Conservation (phyloP, 176 grass and related monocot species). For the Puccinellia tenuiflora region DNA sequence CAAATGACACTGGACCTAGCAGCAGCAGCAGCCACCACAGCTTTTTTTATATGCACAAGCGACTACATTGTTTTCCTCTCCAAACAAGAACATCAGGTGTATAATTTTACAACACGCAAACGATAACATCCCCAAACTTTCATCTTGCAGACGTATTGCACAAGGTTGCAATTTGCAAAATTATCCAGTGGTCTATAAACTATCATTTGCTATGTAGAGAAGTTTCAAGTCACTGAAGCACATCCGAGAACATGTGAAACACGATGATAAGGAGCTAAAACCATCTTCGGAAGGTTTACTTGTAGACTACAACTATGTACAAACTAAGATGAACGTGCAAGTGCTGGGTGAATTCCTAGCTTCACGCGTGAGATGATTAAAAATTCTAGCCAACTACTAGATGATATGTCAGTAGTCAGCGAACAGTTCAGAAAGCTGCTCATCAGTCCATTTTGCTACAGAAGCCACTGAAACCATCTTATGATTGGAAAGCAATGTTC, state of each 20-base stretch:
- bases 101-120: not conserved
- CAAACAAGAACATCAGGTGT: not conserved
- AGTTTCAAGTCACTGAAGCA: not conserved
- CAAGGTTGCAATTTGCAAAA: not conserved
- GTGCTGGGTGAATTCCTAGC: not conserved
- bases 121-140: not conserved
- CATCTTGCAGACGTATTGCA: not conserved
- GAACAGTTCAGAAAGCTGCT: conserved; percentile 36
- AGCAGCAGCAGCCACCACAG: not conserved
- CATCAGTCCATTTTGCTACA: conserved; percentile 32
- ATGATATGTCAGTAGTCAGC: conserved; percentile 16
- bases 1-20: not conserved
- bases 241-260: not conserved
- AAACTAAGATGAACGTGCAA: not conserved
- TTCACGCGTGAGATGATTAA: not conserved
- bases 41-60: no score
- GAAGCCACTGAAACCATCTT: not conserved
- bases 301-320: not conserved
- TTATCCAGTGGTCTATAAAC: not conserved
- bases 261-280: not conserved
- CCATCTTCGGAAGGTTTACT: not conserved
- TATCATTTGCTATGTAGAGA: not conserved
- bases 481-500: not conserved
- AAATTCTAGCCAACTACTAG: not conserved
- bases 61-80: not conserved